Base-by-base conservation (phyloP, 768 basidiomycete genomes). In the Pisolithus sp. region DNA sequence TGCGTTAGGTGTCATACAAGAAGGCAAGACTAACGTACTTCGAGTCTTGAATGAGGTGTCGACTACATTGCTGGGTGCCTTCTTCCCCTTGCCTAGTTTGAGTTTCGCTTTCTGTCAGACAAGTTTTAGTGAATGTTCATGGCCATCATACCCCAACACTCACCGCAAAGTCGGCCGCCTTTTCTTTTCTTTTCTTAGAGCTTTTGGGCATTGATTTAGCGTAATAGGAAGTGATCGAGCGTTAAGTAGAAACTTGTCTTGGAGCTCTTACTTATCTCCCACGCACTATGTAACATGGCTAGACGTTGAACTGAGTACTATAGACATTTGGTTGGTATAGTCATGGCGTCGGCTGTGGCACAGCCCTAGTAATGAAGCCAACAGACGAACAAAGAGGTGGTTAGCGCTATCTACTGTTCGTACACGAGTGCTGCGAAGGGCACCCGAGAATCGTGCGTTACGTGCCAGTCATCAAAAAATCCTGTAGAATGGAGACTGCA, bases 21-120 rank as follows among this genome's bases (percentile, higher is more conserved):
- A 18, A 18, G 2, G 10, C 40, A 4, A 31, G 18, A 31, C 28
- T 10, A 51, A 24, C 6, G 34, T 62, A 96, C 95, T 91, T 53
- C 91, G 82, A 30, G 92, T 84, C 66, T 94, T 93, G 79, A 95
- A 97, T 1, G 94, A 93, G 1, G 95, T 98, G 69, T 98, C 91
- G 58, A 97, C 81, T 5, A 82, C 89, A 76, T 98, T 98, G 43
- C 72, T 76, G 9, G 93, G 76, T 9, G 73, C 65, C 60, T 86
- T 81, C 68, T 94, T 98, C 41, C 90, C 93, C 67, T 95, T 99
- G 34, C 95, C 95, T 46, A 99, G 87, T 69, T 96, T 99, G 36
- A 96, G 77, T 68, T 89, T 97, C 23, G 91, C 83, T 91, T 93
- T 97, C 92, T 97, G 67, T 23, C 26, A 52, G 38, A 26, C 13